Evolutionary conservation across 257 asterid species (phyloP).

Genomic region (Oldenlandia corymbosa): DNA sequence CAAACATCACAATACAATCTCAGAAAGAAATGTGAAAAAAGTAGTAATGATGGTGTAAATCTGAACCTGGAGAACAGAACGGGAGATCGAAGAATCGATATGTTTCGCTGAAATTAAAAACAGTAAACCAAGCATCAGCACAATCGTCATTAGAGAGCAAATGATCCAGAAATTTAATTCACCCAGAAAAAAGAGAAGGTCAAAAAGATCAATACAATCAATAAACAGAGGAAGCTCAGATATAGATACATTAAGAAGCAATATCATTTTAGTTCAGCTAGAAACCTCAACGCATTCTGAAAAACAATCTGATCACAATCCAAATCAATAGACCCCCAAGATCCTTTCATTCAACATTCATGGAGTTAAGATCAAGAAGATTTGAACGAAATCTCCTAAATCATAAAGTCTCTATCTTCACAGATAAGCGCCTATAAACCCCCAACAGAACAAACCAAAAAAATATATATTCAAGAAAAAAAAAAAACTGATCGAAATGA

Average conservation of each 20-base stretch:
- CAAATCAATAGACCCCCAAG: not conserved
- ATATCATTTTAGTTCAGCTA: not conserved
- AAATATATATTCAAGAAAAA: not conserved
- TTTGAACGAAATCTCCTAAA: not conserved
- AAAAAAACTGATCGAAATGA: not conserved
- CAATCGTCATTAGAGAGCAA: not conserved
- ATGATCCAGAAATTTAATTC: not conserved
- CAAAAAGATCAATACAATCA: not conserved
- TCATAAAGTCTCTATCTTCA: not conserved
- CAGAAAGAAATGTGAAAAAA: not conserved
- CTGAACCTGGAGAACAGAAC: constrained; percentile 56
- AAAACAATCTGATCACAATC: not conserved
- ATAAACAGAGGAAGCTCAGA: not conserved
- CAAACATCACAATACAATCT: not conserved
- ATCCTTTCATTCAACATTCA: not conserved
- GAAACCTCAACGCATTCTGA: not conserved
- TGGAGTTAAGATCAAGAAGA: not conserved
- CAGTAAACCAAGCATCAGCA: constrained; percentile 8
- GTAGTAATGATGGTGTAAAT: not conserved
- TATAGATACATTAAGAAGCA: not conserved
- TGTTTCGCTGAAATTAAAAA: constrained; percentile 44
- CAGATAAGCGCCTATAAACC: not conserved
- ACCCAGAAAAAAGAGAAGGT: constrained; percentile 3
- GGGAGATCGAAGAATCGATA: constrained; percentile 72
- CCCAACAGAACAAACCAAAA: not conserved